A percentile compares a stretch with the other conserved stretches of the same genome.
Evolutionary conservation across 148 eudicot genomes (phyloP).

Genomic region (Polygonum maritimum): DNA sequence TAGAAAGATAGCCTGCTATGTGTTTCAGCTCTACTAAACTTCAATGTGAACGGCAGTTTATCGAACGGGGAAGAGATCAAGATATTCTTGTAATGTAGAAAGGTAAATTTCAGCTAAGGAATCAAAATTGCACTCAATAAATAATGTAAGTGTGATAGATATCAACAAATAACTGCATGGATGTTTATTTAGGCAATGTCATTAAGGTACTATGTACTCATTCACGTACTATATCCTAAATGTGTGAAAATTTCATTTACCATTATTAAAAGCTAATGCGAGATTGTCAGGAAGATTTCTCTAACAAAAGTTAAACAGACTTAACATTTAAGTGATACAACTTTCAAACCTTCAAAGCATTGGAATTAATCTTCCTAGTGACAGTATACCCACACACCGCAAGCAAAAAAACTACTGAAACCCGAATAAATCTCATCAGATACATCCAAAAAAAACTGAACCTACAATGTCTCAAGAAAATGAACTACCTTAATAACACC

Average conservation of each 20-base stretch:
- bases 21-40: not conserved
- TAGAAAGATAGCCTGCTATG: not conserved
- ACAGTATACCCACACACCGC: not conserved
- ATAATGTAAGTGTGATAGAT: no score
- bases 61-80: not conserved
- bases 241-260: not conserved
- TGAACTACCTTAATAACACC: not conserved
- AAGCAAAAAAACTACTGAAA: not conserved
- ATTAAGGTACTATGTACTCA: no score
- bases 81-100: no score
- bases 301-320: no score
- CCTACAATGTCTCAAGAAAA: not conserved
- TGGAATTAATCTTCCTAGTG: not conserved
- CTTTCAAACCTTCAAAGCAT: not conserved
- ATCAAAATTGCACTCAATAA: no score
- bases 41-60: not conserved
- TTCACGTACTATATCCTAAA: no score
- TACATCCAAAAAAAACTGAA: not conserved
- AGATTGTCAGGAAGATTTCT: not conserved
- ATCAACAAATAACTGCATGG: no score
- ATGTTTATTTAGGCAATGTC: no score
- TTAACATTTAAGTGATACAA: no score
- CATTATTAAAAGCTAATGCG: not conserved
- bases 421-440: no score
- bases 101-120: no score